Conservation (phyloP, 257 asterid species). For the Ophiorrhiza pumila region DNA sequence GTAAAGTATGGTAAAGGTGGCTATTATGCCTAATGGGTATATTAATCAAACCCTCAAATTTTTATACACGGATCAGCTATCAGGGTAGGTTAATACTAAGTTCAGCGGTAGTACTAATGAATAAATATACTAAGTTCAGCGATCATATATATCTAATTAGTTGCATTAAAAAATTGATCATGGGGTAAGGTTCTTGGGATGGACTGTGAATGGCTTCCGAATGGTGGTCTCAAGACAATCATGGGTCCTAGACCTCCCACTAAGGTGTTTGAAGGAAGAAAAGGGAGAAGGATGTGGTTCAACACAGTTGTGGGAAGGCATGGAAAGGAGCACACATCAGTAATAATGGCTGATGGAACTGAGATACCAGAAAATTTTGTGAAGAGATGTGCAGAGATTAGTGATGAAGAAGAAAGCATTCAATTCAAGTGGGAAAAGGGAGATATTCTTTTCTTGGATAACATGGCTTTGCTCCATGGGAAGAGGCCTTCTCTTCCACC, state of each 20-base stretch:
- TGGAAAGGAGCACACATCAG: constrained; percentile 70
- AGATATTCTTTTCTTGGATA: constrained; percentile 69
- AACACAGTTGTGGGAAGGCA: constrained; percentile 70
- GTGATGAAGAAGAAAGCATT: constrained; percentile 86
- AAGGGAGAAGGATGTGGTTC: constrained; percentile 80
- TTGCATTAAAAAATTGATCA: neutral
- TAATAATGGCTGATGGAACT: constrained; percentile 67
- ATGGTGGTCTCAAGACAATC: constrained; percentile 53
- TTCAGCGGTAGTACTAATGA: too few relatives aligned
- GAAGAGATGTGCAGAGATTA: constrained; percentile 69
- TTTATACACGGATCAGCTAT: too few relatives aligned
- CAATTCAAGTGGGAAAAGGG: constrained; percentile 85
- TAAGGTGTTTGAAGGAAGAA: constrained; percentile 65
- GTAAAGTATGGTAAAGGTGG: too few relatives aligned
- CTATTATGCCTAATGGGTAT: too few relatives aligned
- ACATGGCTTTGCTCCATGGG: constrained; percentile 68
- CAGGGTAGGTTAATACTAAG: too few relatives aligned
- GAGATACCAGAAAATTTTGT: constrained; percentile 51
- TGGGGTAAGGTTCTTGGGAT: constrained; percentile 66
- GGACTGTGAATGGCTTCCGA: constrained; percentile 72
- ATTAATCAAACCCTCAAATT: too few relatives aligned
- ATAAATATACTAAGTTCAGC: too few relatives aligned
- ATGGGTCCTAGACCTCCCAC: constrained; percentile 61
- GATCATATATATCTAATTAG: too few relatives aligned
- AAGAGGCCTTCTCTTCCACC: constrained; percentile 82